Evolutionary conservation across 345 rosid species (phyloP).

Genomic region (Aquilaria yunnanensis): DNA sequence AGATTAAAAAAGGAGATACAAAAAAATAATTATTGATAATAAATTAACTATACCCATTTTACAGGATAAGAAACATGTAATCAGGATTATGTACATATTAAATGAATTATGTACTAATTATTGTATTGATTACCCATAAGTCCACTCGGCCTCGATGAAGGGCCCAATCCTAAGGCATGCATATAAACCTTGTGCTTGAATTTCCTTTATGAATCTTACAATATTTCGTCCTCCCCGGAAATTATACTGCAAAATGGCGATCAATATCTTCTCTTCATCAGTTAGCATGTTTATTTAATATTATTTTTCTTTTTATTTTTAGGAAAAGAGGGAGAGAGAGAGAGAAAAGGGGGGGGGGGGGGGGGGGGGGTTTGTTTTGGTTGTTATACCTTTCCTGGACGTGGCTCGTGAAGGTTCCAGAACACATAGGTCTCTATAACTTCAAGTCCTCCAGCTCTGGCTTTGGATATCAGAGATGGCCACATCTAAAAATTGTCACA

Average conservation of each 20-base stretch:
- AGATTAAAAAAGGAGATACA: no score
- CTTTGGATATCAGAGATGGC: conserved; percentile 53
- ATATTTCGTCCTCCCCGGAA: conserved; percentile 66
- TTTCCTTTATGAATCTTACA: conserved; percentile 56
- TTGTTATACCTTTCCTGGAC: conserved; percentile 35
- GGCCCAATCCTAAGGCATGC: conserved; percentile 85
- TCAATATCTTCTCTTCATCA: no score
- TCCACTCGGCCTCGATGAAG: conserved; percentile 73
- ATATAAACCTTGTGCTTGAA: conserved; percentile 59
- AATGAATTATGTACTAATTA: no score
- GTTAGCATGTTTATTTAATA: not conserved
- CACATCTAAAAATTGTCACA: conserved; percentile 39
- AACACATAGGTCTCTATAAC: conserved; percentile 54
- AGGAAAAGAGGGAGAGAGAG: no score
- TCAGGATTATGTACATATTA: no score
- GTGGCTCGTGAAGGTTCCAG: conserved; percentile 63
- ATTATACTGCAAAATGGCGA: conserved; percentile 45
- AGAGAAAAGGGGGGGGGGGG: not conserved
- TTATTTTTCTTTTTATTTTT: not conserved
- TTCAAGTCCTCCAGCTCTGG: conserved; percentile 56
- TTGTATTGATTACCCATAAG: conserved; percentile 45
- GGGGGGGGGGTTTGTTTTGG: no score
- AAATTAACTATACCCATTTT: no score
- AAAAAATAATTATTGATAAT: no score
- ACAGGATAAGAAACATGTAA: no score